phyloP scores from a whole-genome alignment of 1,284 basidiomycete species.

The Sporisorium reilianum region DNA sequence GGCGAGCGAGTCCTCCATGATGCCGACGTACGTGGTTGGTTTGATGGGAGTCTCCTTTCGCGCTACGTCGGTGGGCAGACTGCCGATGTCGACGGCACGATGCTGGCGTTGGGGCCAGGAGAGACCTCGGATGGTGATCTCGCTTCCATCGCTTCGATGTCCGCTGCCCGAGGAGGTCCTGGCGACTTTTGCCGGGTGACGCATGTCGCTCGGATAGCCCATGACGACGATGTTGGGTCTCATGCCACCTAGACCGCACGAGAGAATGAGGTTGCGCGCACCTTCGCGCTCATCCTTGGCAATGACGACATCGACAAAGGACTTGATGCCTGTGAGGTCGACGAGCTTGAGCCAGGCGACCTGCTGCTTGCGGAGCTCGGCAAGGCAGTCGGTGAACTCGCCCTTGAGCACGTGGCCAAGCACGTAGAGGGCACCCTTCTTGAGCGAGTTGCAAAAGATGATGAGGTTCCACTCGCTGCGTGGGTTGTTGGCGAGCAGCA shows the following conservation, averaged over 20 bases:
- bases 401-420: constrained; percentile 68
- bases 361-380: constrained; percentile 65
- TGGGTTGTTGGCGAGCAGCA: constrained; percentile 67
- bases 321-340: constrained; percentile 66
- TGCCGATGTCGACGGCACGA: constrained; percentile 44
- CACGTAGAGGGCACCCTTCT: constrained; percentile 68
- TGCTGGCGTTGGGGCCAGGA: constrained; percentile 42
- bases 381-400: constrained; percentile 65
- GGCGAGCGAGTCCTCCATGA: constrained; percentile 68
- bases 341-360: constrained; percentile 69
- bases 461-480: constrained; percentile 68
- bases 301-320: constrained; percentile 68
- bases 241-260: constrained; percentile 68
- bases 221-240: constrained; percentile 68
- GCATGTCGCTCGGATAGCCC: constrained; percentile 65
- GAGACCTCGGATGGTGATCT: constrained; percentile 60
- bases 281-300: constrained; percentile 67
- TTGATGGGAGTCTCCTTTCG: constrained; percentile 65
- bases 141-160: constrained; percentile 53
- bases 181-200: constrained; percentile 47
- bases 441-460: constrained; percentile 69
- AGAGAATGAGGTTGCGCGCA: constrained; percentile 65
- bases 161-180: constrained; percentile 24
- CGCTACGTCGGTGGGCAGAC: constrained; percentile 61
- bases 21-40: constrained; percentile 64